Conservation (phyloP, 352 stramenopile genomes). For the Globisporangium nagaii region DNA sequence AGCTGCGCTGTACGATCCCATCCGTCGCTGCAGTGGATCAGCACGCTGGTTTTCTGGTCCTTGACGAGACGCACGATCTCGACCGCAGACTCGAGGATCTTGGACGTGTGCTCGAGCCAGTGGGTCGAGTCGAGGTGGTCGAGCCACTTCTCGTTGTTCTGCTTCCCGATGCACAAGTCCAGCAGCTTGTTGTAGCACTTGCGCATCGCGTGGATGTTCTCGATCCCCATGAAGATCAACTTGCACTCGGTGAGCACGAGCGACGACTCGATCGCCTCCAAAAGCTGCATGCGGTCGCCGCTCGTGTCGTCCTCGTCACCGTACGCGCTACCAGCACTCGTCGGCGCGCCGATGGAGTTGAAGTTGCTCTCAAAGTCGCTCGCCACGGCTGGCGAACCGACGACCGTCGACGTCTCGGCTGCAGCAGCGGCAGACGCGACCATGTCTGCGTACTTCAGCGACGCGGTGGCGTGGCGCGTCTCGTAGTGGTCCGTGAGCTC, state of each 20-base stretch:
- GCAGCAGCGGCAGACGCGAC: conserved; percentile 24
- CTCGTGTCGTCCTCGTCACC: conserved; percentile 19
- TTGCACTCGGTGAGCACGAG: conserved; percentile 77
- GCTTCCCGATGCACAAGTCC: conserved; percentile 56
- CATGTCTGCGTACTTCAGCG: conserved; percentile 64
- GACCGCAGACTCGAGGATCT: conserved; percentile 76
- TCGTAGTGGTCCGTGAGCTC: conserved; percentile 86
- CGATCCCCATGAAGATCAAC: conserved; percentile 88
- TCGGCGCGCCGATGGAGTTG: conserved; percentile 2
- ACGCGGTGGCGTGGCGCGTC: conserved; percentile 51
- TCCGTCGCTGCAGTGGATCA: conserved; percentile 98
- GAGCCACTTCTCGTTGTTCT: conserved; percentile 74
- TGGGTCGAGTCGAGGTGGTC: conserved; percentile 66
- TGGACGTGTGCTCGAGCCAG: conserved; percentile 75
- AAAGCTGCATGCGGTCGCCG: conserved; percentile 16
- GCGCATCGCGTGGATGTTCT: conserved; percentile 91
- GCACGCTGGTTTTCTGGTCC: conserved; percentile 85
- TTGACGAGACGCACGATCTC: conserved; percentile 81
- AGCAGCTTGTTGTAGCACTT: conserved; percentile 78
- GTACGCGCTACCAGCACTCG: conserved; percentile 9
- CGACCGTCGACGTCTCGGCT: conserved; percentile 14
- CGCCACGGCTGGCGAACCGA: conserved; percentile 11
- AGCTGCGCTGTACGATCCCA: conserved; percentile 96
- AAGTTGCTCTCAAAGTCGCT: conserved; percentile 4
- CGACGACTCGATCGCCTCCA: conserved; percentile 40